Base-by-base conservation (phyloP, 345 rosid species). In the Eucalyptus cloeziana region DNA sequence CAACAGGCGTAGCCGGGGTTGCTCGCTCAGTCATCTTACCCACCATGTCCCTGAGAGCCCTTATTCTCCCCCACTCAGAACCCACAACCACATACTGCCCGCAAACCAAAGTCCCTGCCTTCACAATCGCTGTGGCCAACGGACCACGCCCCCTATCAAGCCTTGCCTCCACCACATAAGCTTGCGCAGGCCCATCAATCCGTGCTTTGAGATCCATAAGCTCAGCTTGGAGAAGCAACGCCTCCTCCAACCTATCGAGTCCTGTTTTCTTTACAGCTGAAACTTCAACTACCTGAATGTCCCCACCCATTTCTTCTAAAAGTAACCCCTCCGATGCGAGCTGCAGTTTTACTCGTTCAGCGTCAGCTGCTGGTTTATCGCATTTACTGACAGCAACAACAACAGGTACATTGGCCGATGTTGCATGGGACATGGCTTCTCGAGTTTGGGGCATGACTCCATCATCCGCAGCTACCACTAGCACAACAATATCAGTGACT, bases 401-500 rank as follows among this genome's bases (percentile, higher is more conserved):
- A 45, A 97, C 93, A 1, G 99, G 99, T 71, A 97, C 99, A 91
- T 96, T 94, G n/a, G 99, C 99, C 8, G 91, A 94, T 93, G 94
- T 96, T 89, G 99, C 99, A 87, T 98, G 99, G 40, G 96, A 90
- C 89, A 98, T 94, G 86, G 99, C 98, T 92, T 98, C 99, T 8
- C 95, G 95, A 19, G 99, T 98, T 94, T 98, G 99, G 27, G 99
- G 99, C 99, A 98, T 98, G 91, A 97, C 98, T 87, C 99, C 98
- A 90, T 98, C 99, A 94, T 96, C 99, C 76, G 99, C 99, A 89
- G 99, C 99, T 51, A 96, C 99, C 52, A 98, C 99, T 88, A 97
- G 94, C 91, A 98, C 99, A 88, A 97, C 97, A 85, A 98, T 91
- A 91, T 98, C 99, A 27, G 99, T 98, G 91, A 96, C 97, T 67